These are phyloP conservation scores for Pisolithus albus DNA, from an alignment of 768 basidiomycete species.

Conservation along the genomic window DNA sequence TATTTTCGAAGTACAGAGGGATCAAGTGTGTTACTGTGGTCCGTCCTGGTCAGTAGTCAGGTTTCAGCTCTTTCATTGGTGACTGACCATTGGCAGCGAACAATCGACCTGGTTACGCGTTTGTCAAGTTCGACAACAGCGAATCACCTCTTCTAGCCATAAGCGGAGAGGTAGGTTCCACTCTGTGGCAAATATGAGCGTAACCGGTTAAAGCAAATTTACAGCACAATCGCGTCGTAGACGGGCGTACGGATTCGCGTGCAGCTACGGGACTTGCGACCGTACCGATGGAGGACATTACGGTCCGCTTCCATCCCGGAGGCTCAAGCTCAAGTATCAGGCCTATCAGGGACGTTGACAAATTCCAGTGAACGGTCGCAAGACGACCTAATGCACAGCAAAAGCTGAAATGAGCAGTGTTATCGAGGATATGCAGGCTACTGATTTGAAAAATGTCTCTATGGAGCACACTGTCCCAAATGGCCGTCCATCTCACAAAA, in stretches of 20 bases:
- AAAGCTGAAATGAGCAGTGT: slow-evolving; percentile 6
- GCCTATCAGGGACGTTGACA: slow-evolving; percentile 13
- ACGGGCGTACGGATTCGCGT: slow-evolving; percentile 71
- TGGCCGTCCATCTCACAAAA: slow-evolving; percentile 13
- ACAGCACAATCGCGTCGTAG: slow-evolving; percentile 66
- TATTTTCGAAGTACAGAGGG: slow-evolving; percentile 61
- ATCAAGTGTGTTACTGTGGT: slow-evolving; percentile 62
- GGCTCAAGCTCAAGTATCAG: slow-evolving; percentile 11
- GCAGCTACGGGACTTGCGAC: slow-evolving; percentile 64
- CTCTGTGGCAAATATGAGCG: background rate
- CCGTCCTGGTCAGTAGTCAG: slow-evolving; percentile 47
- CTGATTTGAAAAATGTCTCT: slow-evolving; percentile 5
- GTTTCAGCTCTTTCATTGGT: background rate
- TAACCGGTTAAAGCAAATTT: background rate
- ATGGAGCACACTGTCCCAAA: background rate
- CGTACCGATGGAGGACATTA: slow-evolving; percentile 39
- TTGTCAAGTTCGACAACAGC: slow-evolving; percentile 61
- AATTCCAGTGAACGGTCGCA: slow-evolving; percentile 5
- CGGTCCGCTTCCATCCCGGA: slow-evolving; percentile 36
- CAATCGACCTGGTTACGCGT: slow-evolving; percentile 68
- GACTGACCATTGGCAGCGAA: slow-evolving; percentile 36
- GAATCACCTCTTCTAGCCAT: slow-evolving; percentile 65
- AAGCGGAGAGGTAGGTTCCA: slow-evolving; percentile 45
- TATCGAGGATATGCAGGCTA: slow-evolving; percentile 8
- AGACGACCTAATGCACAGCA: slow-evolving; percentile 9